Evolutionary conservation across 2,329 filamentous ascomycete species (phyloP).

Genomic region (Coniochaeta pulveracea): DNA sequence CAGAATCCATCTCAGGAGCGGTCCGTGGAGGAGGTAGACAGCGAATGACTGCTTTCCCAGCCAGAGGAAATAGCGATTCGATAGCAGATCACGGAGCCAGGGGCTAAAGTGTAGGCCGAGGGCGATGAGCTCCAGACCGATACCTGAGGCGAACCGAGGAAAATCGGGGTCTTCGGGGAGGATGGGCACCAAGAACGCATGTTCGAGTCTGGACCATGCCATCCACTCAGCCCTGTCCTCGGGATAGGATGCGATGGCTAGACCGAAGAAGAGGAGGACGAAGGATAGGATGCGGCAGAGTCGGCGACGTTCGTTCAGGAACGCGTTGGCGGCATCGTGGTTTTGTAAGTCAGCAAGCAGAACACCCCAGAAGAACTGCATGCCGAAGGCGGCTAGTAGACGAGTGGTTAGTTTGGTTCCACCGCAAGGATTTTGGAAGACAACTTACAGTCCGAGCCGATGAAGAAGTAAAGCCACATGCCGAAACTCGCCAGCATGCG

Average conservation of each 20-base stretch:
- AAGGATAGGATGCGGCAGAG: conserved; percentile 30
- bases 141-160: conserved; percentile 26
- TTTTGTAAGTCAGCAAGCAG: conserved; percentile 50
- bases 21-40: conserved; percentile 53
- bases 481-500: conserved; percentile 33
- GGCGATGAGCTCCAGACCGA: conserved; percentile 29
- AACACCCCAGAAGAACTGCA: conserved; percentile 51
- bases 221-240: conserved; percentile 41
- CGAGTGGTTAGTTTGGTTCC: conserved; percentile 6
- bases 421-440: not conserved
- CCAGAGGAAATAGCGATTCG: conserved; percentile 44
- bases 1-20: conserved; percentile 45
- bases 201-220: conserved; percentile 39
- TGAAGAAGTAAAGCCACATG: conserved; percentile 38
- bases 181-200: conserved; percentile 28
- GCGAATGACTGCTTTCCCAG: conserved; percentile 54
- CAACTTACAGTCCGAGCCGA: conserved; percentile 20
- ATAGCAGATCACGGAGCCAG: conserved; percentile 37
- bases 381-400: conserved; percentile 31
- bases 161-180: conserved; percentile 34
- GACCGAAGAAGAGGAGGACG: conserved; percentile 36
- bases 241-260: conserved; percentile 49
- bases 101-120: conserved; percentile 41
- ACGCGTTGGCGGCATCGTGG: conserved; percentile 33
- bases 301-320: conserved; percentile 31